phyloP scores from a whole-genome alignment of 2,329 filamentous ascomycete genomes.

The Colletotrichum neosansevieriae region DNA sequence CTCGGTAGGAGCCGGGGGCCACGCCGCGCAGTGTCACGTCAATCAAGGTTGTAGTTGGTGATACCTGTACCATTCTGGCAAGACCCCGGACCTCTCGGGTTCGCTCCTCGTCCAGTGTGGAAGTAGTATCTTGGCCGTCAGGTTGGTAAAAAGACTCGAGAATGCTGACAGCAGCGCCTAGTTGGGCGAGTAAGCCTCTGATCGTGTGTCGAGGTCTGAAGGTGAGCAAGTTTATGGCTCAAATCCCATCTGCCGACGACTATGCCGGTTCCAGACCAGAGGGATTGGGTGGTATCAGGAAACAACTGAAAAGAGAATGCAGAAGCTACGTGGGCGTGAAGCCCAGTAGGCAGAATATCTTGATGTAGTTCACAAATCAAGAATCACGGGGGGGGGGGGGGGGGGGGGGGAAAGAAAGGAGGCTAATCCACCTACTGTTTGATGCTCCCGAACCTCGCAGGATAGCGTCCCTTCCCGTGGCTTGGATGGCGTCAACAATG shows the following conservation, averaged over 20 bases:
- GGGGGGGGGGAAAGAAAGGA: slow-evolving; percentile 12
- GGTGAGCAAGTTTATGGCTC: slow-evolving; percentile 12
- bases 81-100: slow-evolving; percentile 81
- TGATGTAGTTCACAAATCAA: not conserved
- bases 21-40: slow-evolving; percentile 90
- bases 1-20: slow-evolving; percentile 82
- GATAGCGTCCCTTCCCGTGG: slow-evolving; percentile 93
- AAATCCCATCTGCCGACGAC: slow-evolving; percentile 16
- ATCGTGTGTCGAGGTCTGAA: not conserved
- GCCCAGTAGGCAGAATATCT: slow-evolving; percentile 6
- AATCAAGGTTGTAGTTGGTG: slow-evolving; percentile 80
- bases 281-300: slow-evolving; percentile 25
- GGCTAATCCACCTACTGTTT: slow-evolving; percentile 73
- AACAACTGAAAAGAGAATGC: slow-evolving; percentile 25
- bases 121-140: slow-evolving; percentile 52
- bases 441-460: slow-evolving; percentile 87
- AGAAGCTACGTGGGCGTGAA: not conserved
- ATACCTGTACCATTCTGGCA: slow-evolving; percentile 93
- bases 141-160: slow-evolving; percentile 81
- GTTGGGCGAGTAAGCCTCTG: slow-evolving; percentile 24
- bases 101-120: slow-evolving; percentile 50
- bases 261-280: slow-evolving; percentile 26
- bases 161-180: slow-evolving; percentile 91
- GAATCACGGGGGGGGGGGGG: not conserved
- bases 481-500: slow-evolving; percentile 89